A percentile compares a stretch with the other conserved stretches of the same genome.
phyloP scores from a whole-genome alignment of 495 filamentous ascomycete genomes.

The Immersiella caudata region DNA sequence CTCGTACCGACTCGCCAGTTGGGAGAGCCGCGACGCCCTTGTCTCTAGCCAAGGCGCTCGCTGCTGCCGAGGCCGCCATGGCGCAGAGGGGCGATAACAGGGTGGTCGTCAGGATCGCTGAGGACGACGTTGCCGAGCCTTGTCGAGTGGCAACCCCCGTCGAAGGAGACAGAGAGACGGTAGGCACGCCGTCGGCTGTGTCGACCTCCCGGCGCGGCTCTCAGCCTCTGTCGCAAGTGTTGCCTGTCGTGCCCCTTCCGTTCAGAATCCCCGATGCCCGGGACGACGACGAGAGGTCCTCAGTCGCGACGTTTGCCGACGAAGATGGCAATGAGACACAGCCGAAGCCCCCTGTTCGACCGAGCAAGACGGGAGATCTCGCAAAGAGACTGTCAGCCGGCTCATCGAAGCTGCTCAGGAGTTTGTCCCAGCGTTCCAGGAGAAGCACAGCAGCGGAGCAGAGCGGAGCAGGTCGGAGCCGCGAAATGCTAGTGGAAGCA shows the following conservation, averaged over 20 bases:
- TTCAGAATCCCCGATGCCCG: conserved; percentile 55
- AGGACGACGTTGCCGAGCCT: conserved; percentile 32
- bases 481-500: conserved; percentile 49
- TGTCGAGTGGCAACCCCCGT: not conserved
- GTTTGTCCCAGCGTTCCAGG: conserved; percentile 48
- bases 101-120: conserved; percentile 42
- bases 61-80: conserved; percentile 36
- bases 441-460: conserved; percentile 19
- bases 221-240: conserved; percentile 31
- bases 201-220: not conserved
- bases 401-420: conserved; percentile 48
- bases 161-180: not conserved
- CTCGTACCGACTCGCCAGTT: conserved; percentile 33
- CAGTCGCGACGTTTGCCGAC: conserved; percentile 65
- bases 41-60: conserved; percentile 32
- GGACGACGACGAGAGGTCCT: conserved; percentile 58
- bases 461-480: conserved; percentile 32
- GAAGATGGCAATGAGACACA: conserved; percentile 39
- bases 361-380: conserved; percentile 32
- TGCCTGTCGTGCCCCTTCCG: conserved; percentile 59
- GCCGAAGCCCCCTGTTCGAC: conserved; percentile 17
- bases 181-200: conserved; percentile 22
- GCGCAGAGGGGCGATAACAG: conserved; percentile 35
- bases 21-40: conserved; percentile 21
- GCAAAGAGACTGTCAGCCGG: conserved; percentile 52